Percentiles rank a stretch among this genome's conserved stretches.
Conservation (phyloP, 345 rosid genomes). For the Salix exigua region DNA sequence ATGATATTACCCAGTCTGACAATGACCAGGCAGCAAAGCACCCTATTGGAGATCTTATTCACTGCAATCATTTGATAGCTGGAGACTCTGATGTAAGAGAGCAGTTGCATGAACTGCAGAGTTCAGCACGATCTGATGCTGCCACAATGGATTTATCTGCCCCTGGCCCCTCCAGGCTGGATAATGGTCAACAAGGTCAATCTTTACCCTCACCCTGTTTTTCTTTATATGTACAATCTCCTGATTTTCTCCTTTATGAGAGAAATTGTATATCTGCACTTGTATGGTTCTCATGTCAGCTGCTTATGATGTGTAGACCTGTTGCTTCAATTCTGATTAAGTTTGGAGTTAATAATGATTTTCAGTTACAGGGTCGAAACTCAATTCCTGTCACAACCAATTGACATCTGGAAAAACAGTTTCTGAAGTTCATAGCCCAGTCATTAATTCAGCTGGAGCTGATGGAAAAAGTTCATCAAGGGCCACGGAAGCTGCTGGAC, state of each 20-base stretch:
- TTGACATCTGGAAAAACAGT: slow-evolving; percentile 7
- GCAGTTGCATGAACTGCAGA: slow-evolving; percentile 14
- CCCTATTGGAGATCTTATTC: slow-evolving; percentile 19
- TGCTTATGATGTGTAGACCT: background rate
- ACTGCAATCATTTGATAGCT: slow-evolving; percentile 19
- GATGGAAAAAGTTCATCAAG: slow-evolving; percentile 1
- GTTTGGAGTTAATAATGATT: background rate
- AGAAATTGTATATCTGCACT: background rate
- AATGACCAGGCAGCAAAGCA: slow-evolving; percentile 31
- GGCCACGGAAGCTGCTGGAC: slow-evolving; percentile 15
- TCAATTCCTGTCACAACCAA: slow-evolving; percentile 6
- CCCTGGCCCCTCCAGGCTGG: background rate
- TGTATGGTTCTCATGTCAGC: background rate
- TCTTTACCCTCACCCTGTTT: background rate
- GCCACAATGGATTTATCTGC: slow-evolving; percentile 10
- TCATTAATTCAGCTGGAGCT: slow-evolving; percentile 19
- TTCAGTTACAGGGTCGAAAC: slow-evolving; percentile 13
- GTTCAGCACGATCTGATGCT: slow-evolving; percentile 17
- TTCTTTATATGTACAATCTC: background rate
- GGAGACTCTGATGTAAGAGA: slow-evolving; percentile 20
- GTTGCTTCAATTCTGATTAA: background rate
- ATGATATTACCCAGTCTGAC: slow-evolving; percentile 62
- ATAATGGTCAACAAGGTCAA: slow-evolving; percentile 33
- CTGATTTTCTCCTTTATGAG: background rate
- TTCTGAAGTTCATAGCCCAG: slow-evolving; percentile 12